These are phyloP conservation scores for Groenewaldozyma auringiensis DNA, from an alignment of 1,139 yeast species.

Conservation along the genomic window DNA sequence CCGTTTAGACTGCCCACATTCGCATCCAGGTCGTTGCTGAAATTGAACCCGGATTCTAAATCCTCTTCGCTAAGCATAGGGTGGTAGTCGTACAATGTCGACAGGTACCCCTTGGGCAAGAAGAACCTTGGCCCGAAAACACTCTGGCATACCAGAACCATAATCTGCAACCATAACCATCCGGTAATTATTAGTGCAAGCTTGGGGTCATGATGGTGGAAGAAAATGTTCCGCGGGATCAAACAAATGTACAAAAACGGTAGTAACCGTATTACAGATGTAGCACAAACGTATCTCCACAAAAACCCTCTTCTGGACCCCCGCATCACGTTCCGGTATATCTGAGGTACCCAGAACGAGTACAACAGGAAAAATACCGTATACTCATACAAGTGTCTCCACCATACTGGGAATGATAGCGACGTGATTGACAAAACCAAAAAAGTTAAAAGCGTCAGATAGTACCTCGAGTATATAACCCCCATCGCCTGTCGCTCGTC, in stretches of 20 bases:
- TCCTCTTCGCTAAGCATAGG: slow-evolving; percentile 54
- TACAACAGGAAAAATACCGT: slow-evolving; percentile 44
- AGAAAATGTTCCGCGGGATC: slow-evolving; percentile 35
- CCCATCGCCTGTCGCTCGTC: slow-evolving; percentile 56
- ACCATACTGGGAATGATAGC: slow-evolving; percentile 53
- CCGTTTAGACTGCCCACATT: background rate
- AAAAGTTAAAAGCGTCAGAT: slow-evolving; percentile 50
- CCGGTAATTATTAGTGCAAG: slow-evolving; percentile 39
- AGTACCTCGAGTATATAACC: slow-evolving; percentile 54
- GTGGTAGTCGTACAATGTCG: slow-evolving; percentile 77
- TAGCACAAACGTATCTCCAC: slow-evolving; percentile 66
- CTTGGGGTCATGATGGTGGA: slow-evolving; percentile 49
- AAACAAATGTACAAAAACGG: slow-evolving; percentile 61
- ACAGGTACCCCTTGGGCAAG: slow-evolving; percentile 64
- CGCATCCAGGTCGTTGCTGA: slow-evolving; percentile 17
- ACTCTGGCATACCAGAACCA: slow-evolving; percentile 52
- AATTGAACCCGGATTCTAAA: slow-evolving; percentile 47
- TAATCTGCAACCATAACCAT: slow-evolving; percentile 55
- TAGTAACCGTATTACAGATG: slow-evolving; percentile 50
- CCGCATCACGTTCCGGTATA: slow-evolving; percentile 64
- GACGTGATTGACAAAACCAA: slow-evolving; percentile 54
- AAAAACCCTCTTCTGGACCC: slow-evolving; percentile 58
- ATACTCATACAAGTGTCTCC: slow-evolving; percentile 54
- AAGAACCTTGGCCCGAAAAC: slow-evolving; percentile 75
- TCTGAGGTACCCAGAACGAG: slow-evolving; percentile 90